A percentile compares a stretch with the other conserved stretches of the same genome.
phyloP scores from a whole-genome alignment of 2,329 filamentous ascomycete genomes.

The Aphanoascus verrucosus region DNA sequence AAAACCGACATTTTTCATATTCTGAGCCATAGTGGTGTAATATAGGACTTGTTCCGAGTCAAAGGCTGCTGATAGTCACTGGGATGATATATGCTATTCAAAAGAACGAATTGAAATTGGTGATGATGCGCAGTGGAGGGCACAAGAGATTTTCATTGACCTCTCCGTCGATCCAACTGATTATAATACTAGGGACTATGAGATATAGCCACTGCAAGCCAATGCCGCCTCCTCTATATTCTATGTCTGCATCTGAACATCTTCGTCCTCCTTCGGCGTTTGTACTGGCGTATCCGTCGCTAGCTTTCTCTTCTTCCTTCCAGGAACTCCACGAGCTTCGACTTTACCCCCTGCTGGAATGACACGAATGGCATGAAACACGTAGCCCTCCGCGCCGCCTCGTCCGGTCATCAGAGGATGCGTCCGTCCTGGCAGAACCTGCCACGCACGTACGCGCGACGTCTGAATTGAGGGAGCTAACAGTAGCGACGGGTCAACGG shows the following conservation, averaged over 20 bases:
- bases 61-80: too few species aligned
- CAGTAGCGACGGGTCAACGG: constrained; percentile 74
- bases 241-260: neutral
- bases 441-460: constrained; percentile 67
- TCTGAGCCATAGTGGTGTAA: too few species aligned
- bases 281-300: neutral
- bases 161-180: too few species aligned
- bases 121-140: too few species aligned
- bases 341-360: constrained; percentile 69
- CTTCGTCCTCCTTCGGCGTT: neutral
- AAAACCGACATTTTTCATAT: neutral
- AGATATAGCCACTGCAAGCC: neutral
- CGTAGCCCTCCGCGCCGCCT: constrained; percentile 79
- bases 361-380: constrained; percentile 75
- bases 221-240: neutral
- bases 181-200: too few species aligned
- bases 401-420: constrained; percentile 87
- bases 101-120: too few species aligned
- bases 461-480: constrained; percentile 73
- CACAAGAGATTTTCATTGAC: too few species aligned
- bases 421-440: constrained; percentile 81
- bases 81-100: too few species aligned
- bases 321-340: constrained; percentile 66
- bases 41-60: too few species aligned
- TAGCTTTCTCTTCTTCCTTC: constrained; percentile 54